phyloP scores from a whole-genome alignment of 768 basidiomycete species.

The Podaxis sp. region DNA sequence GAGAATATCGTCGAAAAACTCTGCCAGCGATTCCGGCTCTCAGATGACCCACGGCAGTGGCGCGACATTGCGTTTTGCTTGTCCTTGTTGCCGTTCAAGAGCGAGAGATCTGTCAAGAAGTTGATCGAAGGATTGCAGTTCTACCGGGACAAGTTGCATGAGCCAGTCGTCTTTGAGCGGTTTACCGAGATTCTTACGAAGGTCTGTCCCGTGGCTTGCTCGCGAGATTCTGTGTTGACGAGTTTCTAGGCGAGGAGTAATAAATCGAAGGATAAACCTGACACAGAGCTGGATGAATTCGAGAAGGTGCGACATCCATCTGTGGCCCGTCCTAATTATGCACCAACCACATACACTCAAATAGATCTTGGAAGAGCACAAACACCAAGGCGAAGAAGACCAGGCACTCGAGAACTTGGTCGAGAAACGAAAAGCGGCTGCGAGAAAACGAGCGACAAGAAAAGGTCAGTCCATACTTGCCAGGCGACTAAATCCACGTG shows the following conservation, averaged over 20 bases:
- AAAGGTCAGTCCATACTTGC: slow-evolving; percentile 29
- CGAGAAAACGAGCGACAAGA: slow-evolving; percentile 62
- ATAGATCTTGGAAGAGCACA: slow-evolving; percentile 83
- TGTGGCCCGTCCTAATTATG: background rate
- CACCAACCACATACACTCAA: slow-evolving; percentile 1
- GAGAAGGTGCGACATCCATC: slow-evolving; percentile 55
- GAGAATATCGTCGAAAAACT: slow-evolving; percentile 97
- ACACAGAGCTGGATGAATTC: slow-evolving; percentile 93
- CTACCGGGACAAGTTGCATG: slow-evolving; percentile 96
- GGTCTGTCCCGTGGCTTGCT: slow-evolving; percentile 35
- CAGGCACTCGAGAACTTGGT: slow-evolving; percentile 87
- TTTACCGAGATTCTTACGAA: slow-evolving; percentile 93
- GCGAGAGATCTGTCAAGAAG: slow-evolving; percentile 94
- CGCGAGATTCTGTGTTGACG: slow-evolving; percentile 1
- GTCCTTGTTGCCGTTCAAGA: slow-evolving; percentile 94
- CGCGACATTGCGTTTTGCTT: slow-evolving; percentile 96
- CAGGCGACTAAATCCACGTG: background rate
- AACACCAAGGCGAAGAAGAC: slow-evolving; percentile 86
- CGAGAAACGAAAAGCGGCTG: slow-evolving; percentile 78
- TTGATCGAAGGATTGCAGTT: slow-evolving; percentile 88
- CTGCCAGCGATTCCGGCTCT: slow-evolving; percentile 90
- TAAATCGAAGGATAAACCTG: slow-evolving; percentile 90
- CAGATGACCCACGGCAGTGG: slow-evolving; percentile 93
- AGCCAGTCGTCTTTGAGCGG: slow-evolving; percentile 71
- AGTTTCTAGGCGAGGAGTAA: slow-evolving; percentile 73